Conservation (phyloP, 306 rosid genomes). For the Pterocarpus santalinus region DNA sequence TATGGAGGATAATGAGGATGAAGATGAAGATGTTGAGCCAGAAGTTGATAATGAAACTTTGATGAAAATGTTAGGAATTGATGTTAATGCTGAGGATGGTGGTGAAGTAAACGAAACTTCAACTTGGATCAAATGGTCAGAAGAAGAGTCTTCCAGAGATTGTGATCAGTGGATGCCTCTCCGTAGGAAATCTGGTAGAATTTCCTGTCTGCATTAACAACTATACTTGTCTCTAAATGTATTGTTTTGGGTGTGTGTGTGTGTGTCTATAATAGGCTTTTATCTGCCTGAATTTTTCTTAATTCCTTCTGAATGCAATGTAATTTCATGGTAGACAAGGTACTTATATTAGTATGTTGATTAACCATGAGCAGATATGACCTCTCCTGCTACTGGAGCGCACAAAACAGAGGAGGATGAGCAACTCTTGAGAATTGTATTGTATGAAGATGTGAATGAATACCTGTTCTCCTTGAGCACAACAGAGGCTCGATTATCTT, state of each 20-base stretch:
- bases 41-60: slow-evolving; percentile 86
- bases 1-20: slow-evolving; percentile 65
- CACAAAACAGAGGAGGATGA: slow-evolving; percentile 71
- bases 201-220: slow-evolving; percentile 33
- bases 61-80: slow-evolving; percentile 87
- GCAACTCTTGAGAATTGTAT: slow-evolving; percentile 70
- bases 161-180: slow-evolving; percentile 92
- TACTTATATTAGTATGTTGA: slow-evolving; percentile 34
- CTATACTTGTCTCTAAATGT: slow-evolving; percentile 12
- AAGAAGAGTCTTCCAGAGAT: slow-evolving; percentile 89
- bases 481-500: slow-evolving; percentile 74
- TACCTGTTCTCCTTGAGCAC: slow-evolving; percentile 85
- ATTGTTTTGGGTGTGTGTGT: background rate
- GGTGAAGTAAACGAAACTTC: slow-evolving; percentile 73
- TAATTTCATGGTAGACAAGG: slow-evolving; percentile 29
- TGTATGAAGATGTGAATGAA: slow-evolving; percentile 90
- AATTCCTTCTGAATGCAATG: slow-evolving; percentile 16
- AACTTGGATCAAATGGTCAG: slow-evolving; percentile 91
- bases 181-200: slow-evolving; percentile 64
- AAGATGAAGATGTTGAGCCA: slow-evolving; percentile 58
- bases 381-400: slow-evolving; percentile 50
- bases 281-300: slow-evolving; percentile 31
- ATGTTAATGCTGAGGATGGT: slow-evolving; percentile 66
- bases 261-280: slow-evolving; percentile 3
- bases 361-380: slow-evolving; percentile 58